Evolutionary conservation across 164 flowering plant species (phyloP), one percentile per base, ranked within the genome.

Genomic region (Vitis amurensis): DNA sequence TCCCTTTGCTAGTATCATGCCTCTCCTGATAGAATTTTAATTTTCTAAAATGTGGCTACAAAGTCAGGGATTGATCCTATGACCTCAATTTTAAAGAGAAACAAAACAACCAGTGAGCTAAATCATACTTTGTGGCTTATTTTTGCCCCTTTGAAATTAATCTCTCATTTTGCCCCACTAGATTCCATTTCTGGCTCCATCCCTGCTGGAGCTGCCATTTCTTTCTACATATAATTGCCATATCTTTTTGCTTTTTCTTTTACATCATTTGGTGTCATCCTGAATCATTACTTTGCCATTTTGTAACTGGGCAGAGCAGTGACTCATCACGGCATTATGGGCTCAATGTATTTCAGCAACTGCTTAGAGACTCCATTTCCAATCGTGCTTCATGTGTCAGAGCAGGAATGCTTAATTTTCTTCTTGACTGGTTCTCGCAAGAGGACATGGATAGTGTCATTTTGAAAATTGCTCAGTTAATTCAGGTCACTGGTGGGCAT

Each of bases 351-450:
- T 84, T 91, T 82, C 97, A 85, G 71, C 91, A 87, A 61, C 83
- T 95, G 66, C 86, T 95, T 9, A 86, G 76, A 69, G 99, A 91
- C 76, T 91, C 97, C 59, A 85, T 93, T 37, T 86, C 95, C 57
- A 96, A 93, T 77, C 84, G 88, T 65, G 95, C 91, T 72, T 88
- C 95, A 15, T 90, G 99, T 75, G 97, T 91, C 64, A 82, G 91
- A 81, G 97, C 97, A 31, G 98, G 98, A 81, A 92, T 92, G 95
- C 97, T 96, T 50, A 83, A 78, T 74, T 89, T 93, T 80, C 97
- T 96, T 83, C 95, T 93, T 76, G 92, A 89, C 78, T 96, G 99
- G 99, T 93, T 91, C 83, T 78, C 87, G 9, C 73, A 81, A 71
- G 98, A 92, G 78, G 87, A 78, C 37, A 69, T 79, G 69, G 92